Evolutionary conservation across 257 asterid genomes (phyloP).

Genomic region (Buddleja alternifolia): DNA sequence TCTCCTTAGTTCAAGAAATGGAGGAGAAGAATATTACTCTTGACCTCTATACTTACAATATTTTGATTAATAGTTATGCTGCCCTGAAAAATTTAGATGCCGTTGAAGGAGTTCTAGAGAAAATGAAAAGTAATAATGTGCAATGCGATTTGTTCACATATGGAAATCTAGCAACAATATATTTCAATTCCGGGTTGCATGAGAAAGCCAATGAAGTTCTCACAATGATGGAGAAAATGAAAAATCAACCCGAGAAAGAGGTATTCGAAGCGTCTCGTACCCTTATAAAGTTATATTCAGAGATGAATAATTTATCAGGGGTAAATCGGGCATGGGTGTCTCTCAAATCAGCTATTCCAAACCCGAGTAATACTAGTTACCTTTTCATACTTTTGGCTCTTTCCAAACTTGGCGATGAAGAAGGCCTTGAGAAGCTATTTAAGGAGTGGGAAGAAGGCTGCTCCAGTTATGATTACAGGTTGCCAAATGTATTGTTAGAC

Average conservation of each 20-base stretch:
- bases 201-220: slow-evolving; percentile 54
- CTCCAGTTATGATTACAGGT: slow-evolving; percentile 48
- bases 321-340: slow-evolving; percentile 54
- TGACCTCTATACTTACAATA: slow-evolving; percentile 56
- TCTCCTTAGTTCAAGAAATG: slow-evolving; percentile 63
- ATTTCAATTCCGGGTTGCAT: slow-evolving; percentile 47
- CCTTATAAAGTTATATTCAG: slow-evolving; percentile 52
- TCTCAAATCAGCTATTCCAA: slow-evolving; percentile 33
- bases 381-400: slow-evolving; percentile 51
- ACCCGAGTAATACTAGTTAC: slow-evolving; percentile 42
- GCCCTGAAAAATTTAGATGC: slow-evolving; percentile 50
- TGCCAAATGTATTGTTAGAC: slow-evolving; percentile 68
- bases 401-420: slow-evolving; percentile 53
- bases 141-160: slow-evolving; percentile 54
- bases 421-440: slow-evolving; percentile 50
- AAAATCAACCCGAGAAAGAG: slow-evolving; percentile 27
- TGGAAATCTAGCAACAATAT: slow-evolving; percentile 65
- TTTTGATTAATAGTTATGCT: slow-evolving; percentile 62
- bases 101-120: slow-evolving; percentile 59
- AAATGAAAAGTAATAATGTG: slow-evolving; percentile 54
- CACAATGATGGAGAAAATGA: slow-evolving; percentile 48
- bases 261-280: slow-evolving; percentile 39
- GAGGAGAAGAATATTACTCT: slow-evolving; percentile 49
- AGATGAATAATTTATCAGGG: slow-evolving; percentile 59
- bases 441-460: slow-evolving; percentile 63